A percentile compares a stretch with the other conserved stretches of the same genome.
Evolutionary conservation across 495 filamentous ascomycete species (phyloP).

Genomic region (Daldinia decipiens): DNA sequence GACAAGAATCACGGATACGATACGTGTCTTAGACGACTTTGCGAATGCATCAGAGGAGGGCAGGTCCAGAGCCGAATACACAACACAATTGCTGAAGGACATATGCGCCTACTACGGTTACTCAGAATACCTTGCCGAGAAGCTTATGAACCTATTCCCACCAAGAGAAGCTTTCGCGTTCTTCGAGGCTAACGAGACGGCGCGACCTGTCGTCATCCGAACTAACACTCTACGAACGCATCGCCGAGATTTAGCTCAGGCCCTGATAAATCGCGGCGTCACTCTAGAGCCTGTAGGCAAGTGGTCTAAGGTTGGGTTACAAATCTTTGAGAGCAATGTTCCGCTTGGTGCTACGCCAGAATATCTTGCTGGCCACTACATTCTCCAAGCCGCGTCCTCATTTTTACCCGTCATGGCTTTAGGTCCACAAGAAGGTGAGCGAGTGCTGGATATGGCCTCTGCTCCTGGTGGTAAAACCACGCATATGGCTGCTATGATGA

Average conservation of each 20-base stretch:
- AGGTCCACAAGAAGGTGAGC: conserved; percentile 90
- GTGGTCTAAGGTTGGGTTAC: conserved; percentile 97
- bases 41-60: conserved; percentile 78
- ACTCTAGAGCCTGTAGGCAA: conserved; percentile 97
- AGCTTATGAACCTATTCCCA: conserved; percentile 89
- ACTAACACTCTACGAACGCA: conserved; percentile 96
- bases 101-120: conserved; percentile 95
- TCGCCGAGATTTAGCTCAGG: conserved; percentile 89
- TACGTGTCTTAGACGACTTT: conserved; percentile 90
- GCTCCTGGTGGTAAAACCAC: conserved; percentile 98
- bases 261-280: conserved; percentile 96
- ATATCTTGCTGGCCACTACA: conserved; percentile 97
- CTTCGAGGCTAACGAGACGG: conserved; percentile 97
- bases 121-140: conserved; percentile 82
- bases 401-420: conserved; percentile 98
- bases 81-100: conserved; percentile 84
- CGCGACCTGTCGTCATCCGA: conserved; percentile 80
- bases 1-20: conserved; percentile 89
- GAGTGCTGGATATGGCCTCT: conserved; percentile 89
- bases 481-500: conserved; percentile 96
- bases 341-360: conserved; percentile 98
- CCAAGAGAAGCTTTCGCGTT: conserved; percentile 96
- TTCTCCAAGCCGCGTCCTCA: conserved; percentile 94
- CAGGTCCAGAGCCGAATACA: conserved; percentile 87
- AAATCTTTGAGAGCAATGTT: conserved; percentile 93